Percentiles rank a stretch among this genome's conserved stretches.
Evolutionary conservation across 1,139 yeast species (phyloP).

Genomic region (Protomyces gravidus): DNA sequence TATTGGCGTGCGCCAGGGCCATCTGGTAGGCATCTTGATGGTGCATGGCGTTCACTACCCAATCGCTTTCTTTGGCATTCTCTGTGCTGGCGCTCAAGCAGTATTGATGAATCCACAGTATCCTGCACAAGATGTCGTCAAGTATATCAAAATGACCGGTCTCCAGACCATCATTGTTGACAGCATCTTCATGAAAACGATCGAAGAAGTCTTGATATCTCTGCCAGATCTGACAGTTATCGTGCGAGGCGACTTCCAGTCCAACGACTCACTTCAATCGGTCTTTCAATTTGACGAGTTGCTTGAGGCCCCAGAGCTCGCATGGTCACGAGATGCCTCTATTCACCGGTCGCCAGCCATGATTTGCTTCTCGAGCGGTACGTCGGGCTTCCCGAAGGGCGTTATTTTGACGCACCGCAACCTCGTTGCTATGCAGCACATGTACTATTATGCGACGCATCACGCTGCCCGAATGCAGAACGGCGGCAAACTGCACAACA

Average conservation of each 20-base stretch:
- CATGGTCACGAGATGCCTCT: constrained; percentile 4
- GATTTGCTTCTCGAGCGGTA: constrained; percentile 49
- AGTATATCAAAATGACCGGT: constrained; percentile 4
- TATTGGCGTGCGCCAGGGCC: background rate
- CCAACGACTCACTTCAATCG: background rate
- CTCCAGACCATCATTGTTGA: background rate
- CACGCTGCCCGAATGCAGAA: background rate
- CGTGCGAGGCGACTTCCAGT: background rate
- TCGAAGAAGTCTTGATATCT: background rate
- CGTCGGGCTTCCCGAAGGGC: constrained; percentile 59
- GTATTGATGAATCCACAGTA: constrained; percentile 1
- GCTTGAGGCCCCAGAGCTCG: background rate
- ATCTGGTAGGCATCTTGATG: background rate
- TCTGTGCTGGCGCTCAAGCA: constrained; percentile 6
- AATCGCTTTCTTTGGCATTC: background rate
- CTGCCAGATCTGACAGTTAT: background rate
- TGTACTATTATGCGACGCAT: background rate
- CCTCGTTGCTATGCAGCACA: constrained; percentile 32
- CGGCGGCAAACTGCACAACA: background rate
- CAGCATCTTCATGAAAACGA: background rate
- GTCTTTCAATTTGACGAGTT: background rate
- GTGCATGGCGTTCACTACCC: constrained; percentile 10
- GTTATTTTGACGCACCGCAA: constrained; percentile 51
- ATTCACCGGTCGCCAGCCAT: background rate
- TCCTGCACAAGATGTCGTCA: background rate